Conservation (phyloP, 805 yeast species). For the Suhomyces vadensis region DNA sequence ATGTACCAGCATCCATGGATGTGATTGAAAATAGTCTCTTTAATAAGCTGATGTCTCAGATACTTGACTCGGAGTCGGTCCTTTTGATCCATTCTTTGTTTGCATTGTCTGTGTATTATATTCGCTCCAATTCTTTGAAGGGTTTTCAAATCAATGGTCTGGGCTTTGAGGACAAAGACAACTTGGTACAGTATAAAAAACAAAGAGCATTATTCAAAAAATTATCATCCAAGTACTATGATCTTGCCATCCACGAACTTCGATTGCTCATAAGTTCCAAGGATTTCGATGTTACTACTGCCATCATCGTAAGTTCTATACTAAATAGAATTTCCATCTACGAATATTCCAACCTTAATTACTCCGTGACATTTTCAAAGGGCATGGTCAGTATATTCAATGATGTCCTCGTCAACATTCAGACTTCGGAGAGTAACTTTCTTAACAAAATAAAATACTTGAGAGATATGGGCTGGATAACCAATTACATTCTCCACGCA, state of each 20-base stretch:
- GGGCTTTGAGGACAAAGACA: too few species aligned
- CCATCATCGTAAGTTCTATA: conserved; percentile 20
- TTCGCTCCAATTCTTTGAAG: conserved; percentile 12
- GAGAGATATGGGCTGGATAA: conserved; percentile 10
- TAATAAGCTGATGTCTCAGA: neutral
- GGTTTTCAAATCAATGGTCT: neutral
- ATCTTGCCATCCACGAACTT: conserved; percentile 12
- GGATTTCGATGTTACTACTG: conserved; percentile 15
- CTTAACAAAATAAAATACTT: neutral
- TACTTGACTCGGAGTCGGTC: neutral
- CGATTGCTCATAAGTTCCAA: conserved; percentile 6
- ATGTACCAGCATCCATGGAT: conserved; percentile 9
- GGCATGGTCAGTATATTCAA: conserved; percentile 23
- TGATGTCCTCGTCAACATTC: conserved; percentile 12
- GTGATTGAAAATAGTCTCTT: conserved; percentile 9
- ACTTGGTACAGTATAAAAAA: neutral
- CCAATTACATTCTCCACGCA: conserved; percentile 19
- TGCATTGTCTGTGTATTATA: conserved; percentile 11
- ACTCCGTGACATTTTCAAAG: conserved; percentile 21
- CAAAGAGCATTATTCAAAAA: conserved; percentile 7
- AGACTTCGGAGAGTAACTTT: neutral
- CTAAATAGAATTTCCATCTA: conserved; percentile 24
- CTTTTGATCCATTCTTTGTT: conserved; percentile 9
- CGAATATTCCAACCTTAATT: conserved; percentile 18
- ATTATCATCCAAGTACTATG: conserved; percentile 15